Conservation (phyloP, 805 yeast species). For the Wickerhamomyces subpelliculosus region DNA sequence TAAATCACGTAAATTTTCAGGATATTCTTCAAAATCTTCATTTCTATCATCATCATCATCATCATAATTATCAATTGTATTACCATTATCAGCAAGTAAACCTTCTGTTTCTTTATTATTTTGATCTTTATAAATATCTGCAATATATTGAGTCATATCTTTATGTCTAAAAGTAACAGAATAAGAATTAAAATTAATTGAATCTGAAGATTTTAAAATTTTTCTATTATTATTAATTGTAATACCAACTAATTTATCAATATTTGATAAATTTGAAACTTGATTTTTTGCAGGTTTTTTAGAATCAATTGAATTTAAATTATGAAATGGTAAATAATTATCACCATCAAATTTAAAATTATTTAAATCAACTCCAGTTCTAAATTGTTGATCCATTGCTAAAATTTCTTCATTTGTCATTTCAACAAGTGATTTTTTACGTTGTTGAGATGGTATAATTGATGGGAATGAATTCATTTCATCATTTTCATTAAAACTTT, state of each 20-base stretch:
- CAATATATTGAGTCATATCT: slow-evolving; percentile 9
- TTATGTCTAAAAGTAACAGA: slow-evolving; percentile 14
- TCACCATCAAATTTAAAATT: slow-evolving; percentile 19
- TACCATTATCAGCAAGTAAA: too few relatives aligned
- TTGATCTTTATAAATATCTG: slow-evolving; percentile 1
- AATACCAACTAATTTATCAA: slow-evolving; percentile 15
- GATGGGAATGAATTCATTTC: background rate
- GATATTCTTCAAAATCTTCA: slow-evolving; percentile 1
- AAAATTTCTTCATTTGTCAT: slow-evolving; percentile 19
- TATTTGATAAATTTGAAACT: slow-evolving; percentile 2
- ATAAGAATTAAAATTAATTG: slow-evolving; percentile 13
- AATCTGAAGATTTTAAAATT: background rate
- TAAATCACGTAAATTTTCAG: slow-evolving; percentile 16
- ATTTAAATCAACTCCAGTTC: slow-evolving; percentile 14
- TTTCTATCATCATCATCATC: background rate
- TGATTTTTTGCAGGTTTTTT: slow-evolving; percentile 5
- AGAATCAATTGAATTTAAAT: slow-evolving; percentile 1
- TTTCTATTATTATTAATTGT: slow-evolving; percentile 3
- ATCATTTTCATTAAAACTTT: background rate
- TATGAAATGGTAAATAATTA: slow-evolving; percentile 14
- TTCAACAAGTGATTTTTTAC: slow-evolving; percentile 20
- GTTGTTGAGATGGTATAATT: background rate
- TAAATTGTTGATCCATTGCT: slow-evolving; percentile 19
- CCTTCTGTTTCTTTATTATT: too few relatives aligned
- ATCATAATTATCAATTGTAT: too few relatives aligned